phyloP scores from a whole-genome alignment of 768 basidiomycete genomes.

The Suillus fuscotomentosus region DNA sequence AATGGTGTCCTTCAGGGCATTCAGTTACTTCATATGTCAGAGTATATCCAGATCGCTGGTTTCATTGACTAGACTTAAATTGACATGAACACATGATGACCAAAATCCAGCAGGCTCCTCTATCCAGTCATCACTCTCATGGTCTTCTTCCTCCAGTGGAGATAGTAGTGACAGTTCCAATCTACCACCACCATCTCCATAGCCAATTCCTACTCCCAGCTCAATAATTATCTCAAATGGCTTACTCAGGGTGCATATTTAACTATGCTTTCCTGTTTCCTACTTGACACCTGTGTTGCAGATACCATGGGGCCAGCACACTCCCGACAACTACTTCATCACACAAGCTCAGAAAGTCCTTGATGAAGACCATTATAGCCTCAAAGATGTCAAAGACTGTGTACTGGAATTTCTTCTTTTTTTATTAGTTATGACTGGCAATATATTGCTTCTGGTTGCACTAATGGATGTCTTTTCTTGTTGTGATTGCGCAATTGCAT shows the following conservation, averaged over 20 bases:
- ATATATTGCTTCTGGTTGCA: too few relatives aligned
- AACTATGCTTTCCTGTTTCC: neutral
- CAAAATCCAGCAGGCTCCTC: too few relatives aligned
- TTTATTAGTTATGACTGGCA: too few relatives aligned
- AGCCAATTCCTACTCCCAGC: too few relatives aligned
- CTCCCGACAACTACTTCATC: slow-evolving; percentile 90
- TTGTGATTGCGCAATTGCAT: too few relatives aligned
- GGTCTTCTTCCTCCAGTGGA: too few relatives aligned
- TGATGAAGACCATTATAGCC: slow-evolving; percentile 94
- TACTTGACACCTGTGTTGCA: slow-evolving; percentile 26
- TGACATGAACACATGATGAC: too few relatives aligned
- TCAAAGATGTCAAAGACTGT: slow-evolving; percentile 89
- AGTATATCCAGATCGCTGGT: slow-evolving; percentile 37
- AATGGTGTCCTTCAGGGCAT: slow-evolving; percentile 46
- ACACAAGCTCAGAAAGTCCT: slow-evolving; percentile 76
- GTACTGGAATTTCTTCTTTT: slow-evolving; percentile 83
- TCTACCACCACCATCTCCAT: too few relatives aligned
- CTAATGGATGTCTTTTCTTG: too few relatives aligned
- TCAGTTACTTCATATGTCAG: slow-evolving; percentile 57
- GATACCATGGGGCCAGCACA: slow-evolving; percentile 97
- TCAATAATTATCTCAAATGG: slow-evolving; percentile 85
- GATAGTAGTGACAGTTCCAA: too few relatives aligned
- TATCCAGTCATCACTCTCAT: too few relatives aligned
- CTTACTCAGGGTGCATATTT: slow-evolving; percentile 63
- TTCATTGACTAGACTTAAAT: too few relatives aligned